phyloP scores from a whole-genome alignment of 2,329 filamentous ascomycete species.

The Diaporthe aspalathi region DNA sequence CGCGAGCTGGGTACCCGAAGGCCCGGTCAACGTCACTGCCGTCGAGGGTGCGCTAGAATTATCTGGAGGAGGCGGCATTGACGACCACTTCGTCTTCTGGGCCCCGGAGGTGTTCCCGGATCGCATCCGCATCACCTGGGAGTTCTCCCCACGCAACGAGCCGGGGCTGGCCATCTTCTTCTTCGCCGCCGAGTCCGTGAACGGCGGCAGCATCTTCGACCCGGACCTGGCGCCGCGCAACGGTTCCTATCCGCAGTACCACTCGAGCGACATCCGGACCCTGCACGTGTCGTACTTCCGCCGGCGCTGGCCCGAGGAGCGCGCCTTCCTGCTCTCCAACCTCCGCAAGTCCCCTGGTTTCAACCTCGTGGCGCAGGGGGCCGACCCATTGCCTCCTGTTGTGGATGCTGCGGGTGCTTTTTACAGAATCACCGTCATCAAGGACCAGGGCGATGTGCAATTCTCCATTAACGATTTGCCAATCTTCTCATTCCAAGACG shows the following conservation, averaged over 20 bases:
- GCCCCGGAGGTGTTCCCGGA: slow-evolving; percentile 48
- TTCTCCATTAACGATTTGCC: slow-evolving; percentile 47
- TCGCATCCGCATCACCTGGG: slow-evolving; percentile 48
- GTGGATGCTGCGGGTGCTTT: slow-evolving; percentile 46
- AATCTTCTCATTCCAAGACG: slow-evolving; percentile 45
- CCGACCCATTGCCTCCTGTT: slow-evolving; percentile 47
- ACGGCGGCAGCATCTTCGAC: slow-evolving; percentile 47
- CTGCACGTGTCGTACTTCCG: slow-evolving; percentile 43
- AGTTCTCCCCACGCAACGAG: slow-evolving; percentile 47
- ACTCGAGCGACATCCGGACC: slow-evolving; percentile 42
- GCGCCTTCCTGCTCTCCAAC: slow-evolving; percentile 47
- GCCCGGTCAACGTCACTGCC: slow-evolving; percentile 44
- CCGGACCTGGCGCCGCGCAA: slow-evolving; percentile 44
- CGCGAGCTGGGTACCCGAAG: slow-evolving; percentile 47
- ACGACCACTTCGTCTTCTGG: slow-evolving; percentile 50
- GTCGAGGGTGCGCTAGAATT: slow-evolving; percentile 46
- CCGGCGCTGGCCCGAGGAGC: slow-evolving; percentile 46
- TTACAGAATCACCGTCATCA: slow-evolving; percentile 48
- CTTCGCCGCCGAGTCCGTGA: slow-evolving; percentile 47
- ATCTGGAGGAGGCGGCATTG: slow-evolving; percentile 42
- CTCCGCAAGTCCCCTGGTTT: slow-evolving; percentile 48
- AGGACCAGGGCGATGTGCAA: slow-evolving; percentile 46
- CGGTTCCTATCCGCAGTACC: slow-evolving; percentile 42
- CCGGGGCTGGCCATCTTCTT: slow-evolving; percentile 50
- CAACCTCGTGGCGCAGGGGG: slow-evolving; percentile 45